A percentile compares a stretch with the other conserved stretches of the same genome.
These are phyloP conservation scores for Aureobasidium sp. DNA, from an alignment of 2,329 filamentous ascomycete genomes.

Conservation along the genomic window DNA sequence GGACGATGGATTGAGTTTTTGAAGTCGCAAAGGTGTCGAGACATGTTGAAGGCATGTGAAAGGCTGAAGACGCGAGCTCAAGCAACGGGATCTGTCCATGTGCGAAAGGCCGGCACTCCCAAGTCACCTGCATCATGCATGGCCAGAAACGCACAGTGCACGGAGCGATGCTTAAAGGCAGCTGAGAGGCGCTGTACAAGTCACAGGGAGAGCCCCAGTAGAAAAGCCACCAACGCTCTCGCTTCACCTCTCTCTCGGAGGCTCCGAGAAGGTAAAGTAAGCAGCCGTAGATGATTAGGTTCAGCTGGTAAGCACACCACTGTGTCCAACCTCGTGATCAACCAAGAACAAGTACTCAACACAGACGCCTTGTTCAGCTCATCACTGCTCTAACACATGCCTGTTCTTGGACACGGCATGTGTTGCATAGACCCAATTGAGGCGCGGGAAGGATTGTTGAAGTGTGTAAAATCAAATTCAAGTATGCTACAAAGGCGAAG, in stretches of 20 bases:
- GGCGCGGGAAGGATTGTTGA: background rate
- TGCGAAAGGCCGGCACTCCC: background rate
- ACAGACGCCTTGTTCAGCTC: background rate
- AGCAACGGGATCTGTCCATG: background rate
- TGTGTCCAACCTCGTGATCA: background rate
- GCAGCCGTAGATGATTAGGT: background rate
- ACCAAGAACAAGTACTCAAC: background rate
- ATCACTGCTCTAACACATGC: background rate
- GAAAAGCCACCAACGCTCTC: background rate
- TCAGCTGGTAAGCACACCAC: background rate
- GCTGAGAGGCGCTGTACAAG: background rate
- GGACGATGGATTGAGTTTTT: background rate
- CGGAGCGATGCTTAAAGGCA: background rate
- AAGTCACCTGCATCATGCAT: background rate
- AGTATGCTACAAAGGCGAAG: constrained; percentile 11
- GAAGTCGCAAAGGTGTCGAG: background rate
- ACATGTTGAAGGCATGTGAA: background rate
- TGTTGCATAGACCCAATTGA: too few species aligned
- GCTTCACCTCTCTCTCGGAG: background rate
- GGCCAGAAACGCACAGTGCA: background rate
- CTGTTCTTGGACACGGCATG: background rate
- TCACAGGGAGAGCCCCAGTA: background rate
- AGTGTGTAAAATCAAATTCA: background rate
- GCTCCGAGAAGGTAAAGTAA: background rate
- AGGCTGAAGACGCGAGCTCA: background rate